Conservation (phyloP, 495 filamentous ascomycete genomes). For the Peziza echinospora region DNA sequence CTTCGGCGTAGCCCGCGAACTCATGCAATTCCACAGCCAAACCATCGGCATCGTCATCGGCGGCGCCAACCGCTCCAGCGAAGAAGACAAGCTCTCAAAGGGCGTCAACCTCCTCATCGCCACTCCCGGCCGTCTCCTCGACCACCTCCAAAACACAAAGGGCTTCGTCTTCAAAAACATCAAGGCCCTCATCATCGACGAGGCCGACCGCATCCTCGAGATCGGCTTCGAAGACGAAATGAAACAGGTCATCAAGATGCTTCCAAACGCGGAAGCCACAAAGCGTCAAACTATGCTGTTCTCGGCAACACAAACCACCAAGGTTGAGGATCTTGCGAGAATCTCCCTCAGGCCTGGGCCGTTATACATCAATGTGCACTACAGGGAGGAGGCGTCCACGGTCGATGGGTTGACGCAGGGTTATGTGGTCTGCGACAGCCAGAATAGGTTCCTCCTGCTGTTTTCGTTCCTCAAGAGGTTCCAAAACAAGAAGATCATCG, state of each 20-base stretch:
- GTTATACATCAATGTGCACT: conserved; percentile 86
- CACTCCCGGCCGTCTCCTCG: conserved; percentile 77
- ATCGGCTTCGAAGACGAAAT: conserved; percentile 98
- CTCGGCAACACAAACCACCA: conserved; percentile 93
- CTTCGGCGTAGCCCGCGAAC: conserved; percentile 79
- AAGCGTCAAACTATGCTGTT: conserved; percentile 82
- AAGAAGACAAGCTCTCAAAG: conserved; percentile 84
- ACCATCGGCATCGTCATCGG: conserved; percentile 93
- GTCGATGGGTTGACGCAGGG: conserved; percentile 89
- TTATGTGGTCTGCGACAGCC: conserved; percentile 78
- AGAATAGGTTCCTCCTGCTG: conserved; percentile 80
- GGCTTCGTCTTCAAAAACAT: conserved; percentile 89
- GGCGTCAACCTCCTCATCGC: conserved; percentile 88
- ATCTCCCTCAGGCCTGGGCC: conserved; percentile 84
- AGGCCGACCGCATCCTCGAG: conserved; percentile 85
- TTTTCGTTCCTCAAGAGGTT: conserved; percentile 83
- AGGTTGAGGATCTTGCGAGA: conserved; percentile 86
- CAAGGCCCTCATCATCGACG: conserved; percentile 70
- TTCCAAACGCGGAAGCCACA: conserved; percentile 48
- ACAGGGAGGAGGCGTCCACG: conserved; percentile 55
- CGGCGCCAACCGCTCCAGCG: conserved; percentile 73
- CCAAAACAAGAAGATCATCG: conserved; percentile 86
- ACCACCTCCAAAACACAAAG: conserved; percentile 84
- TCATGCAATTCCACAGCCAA: conserved; percentile 72
- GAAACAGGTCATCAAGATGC: conserved; percentile 88